Evolutionary conservation across 2,329 filamentous ascomycete species (phyloP).

Genomic region (Alternaria sp.): DNA sequence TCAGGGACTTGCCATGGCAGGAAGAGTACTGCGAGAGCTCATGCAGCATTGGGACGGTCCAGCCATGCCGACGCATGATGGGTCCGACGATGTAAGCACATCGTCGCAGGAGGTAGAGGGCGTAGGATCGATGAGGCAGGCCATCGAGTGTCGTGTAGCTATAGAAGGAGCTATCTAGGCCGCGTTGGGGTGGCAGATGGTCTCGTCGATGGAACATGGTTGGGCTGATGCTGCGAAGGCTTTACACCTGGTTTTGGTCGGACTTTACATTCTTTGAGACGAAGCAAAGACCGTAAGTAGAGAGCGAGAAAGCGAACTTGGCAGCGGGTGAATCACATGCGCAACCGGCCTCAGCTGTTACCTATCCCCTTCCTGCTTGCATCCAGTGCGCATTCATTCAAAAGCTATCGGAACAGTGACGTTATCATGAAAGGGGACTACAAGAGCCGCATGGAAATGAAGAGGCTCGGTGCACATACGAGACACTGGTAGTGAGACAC

Average conservation of each 20-base stretch:
- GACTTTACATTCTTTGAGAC: neutral
- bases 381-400: neutral
- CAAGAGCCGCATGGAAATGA: neutral
- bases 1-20: neutral
- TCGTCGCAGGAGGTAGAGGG: neutral
- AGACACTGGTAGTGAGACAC: neutral
- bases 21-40: neutral
- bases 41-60: slow-evolving; percentile 4
- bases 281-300: neutral
- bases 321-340: neutral
- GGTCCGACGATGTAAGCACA: slow-evolving; percentile 2
- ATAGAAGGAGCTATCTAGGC: neutral
- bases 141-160: neutral
- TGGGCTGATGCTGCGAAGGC: neutral
- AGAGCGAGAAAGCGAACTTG: neutral
- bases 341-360: neutral
- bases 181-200: neutral
- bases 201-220: neutral
- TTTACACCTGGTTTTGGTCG: neutral
- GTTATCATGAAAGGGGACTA: neutral
- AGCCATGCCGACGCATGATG: slow-evolving; percentile 2
- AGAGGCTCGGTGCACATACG: too few species aligned
- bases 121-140: neutral
- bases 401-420: neutral
- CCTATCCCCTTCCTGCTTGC: neutral